These are phyloP conservation scores for Penicillium egyptiacum DNA, from an alignment of 495 filamentous ascomycete genomes.

Conservation along the genomic window DNA sequence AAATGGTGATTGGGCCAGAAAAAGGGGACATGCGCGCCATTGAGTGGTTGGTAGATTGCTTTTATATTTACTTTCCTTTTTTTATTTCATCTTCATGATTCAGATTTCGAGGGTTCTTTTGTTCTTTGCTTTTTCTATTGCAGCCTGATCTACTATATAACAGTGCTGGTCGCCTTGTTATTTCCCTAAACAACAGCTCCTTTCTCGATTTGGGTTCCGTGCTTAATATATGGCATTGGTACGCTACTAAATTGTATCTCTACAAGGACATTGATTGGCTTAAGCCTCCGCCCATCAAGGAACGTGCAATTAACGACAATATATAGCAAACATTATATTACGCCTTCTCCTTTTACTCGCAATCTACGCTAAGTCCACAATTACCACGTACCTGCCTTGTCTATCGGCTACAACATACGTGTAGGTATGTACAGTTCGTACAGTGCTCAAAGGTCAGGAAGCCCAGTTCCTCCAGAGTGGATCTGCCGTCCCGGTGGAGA, in stretches of 20 bases:
- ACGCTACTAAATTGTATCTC: conserved; percentile 18
- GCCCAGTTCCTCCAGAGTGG: conserved; percentile 11
- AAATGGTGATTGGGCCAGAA: conserved; percentile 14
- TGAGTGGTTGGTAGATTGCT: background rate
- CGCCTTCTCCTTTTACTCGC: background rate
- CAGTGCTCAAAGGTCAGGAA: background rate
- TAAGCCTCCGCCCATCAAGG: conserved; percentile 1
- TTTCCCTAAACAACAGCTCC: background rate
- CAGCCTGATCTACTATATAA: background rate
- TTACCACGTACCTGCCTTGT: background rate
- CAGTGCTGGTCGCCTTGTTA: background rate
- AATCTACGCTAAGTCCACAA: background rate
- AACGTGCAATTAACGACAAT: conserved; percentile 6
- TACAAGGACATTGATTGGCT: conserved; percentile 17
- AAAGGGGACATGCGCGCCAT: conserved; percentile 13
- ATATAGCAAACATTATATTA: background rate
- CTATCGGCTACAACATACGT: background rate
- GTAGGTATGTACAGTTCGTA: no score
- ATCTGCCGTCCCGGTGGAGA: conserved; percentile 13
- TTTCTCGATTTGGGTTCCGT: background rate
- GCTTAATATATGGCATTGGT: conserved; percentile 22
- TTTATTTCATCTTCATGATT: background rate
- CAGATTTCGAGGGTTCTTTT: background rate
- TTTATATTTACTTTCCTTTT: background rate
- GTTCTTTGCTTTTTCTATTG: background rate